These are phyloP conservation scores for Bruguiera sexangula DNA, from an alignment of 345 rosid species.

Conservation along the genomic window DNA sequence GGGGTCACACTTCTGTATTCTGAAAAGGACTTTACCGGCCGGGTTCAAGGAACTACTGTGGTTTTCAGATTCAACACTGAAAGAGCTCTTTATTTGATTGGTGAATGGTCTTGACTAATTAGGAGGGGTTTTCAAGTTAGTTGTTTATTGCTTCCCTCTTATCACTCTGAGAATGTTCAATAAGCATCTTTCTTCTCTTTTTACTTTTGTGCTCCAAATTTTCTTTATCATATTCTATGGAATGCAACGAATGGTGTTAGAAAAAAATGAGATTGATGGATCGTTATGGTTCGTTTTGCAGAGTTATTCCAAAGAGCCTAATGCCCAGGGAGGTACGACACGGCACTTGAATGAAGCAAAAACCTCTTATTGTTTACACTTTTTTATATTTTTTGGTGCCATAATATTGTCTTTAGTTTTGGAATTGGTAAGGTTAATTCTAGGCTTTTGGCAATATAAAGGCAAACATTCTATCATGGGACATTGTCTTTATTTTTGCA, in stretches of 20 bases:
- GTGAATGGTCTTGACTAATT: too few species aligned
- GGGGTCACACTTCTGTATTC: background rate
- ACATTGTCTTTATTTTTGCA: background rate
- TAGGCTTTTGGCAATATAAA: too few species aligned
- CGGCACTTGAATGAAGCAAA: background rate
- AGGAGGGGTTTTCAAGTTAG: too few species aligned
- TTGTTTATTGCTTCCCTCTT: too few species aligned
- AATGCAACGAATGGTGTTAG: background rate
- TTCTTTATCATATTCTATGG: background rate
- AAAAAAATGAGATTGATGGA: background rate
- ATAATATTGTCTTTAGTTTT: background rate
- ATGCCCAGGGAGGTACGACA: slow-evolving; percentile 80
- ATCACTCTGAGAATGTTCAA: too few species aligned
- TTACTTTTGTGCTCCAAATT: too few species aligned
- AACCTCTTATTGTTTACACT: background rate
- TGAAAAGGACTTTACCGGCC: background rate
- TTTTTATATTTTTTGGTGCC: slow-evolving; percentile 1
- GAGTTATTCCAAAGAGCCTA: slow-evolving; percentile 77
- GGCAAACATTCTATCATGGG: too few species aligned
- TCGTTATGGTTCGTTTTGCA: slow-evolving; percentile 35
- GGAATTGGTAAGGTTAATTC: too few species aligned
- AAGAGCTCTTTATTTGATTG: too few species aligned
- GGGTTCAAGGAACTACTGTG: background rate
- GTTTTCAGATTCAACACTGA: too few species aligned
- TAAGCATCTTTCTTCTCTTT: too few species aligned